These are phyloP conservation scores for Exophiala sp. DNA, from an alignment of 2,329 filamentous ascomycete genomes.

Conservation along the genomic window DNA sequence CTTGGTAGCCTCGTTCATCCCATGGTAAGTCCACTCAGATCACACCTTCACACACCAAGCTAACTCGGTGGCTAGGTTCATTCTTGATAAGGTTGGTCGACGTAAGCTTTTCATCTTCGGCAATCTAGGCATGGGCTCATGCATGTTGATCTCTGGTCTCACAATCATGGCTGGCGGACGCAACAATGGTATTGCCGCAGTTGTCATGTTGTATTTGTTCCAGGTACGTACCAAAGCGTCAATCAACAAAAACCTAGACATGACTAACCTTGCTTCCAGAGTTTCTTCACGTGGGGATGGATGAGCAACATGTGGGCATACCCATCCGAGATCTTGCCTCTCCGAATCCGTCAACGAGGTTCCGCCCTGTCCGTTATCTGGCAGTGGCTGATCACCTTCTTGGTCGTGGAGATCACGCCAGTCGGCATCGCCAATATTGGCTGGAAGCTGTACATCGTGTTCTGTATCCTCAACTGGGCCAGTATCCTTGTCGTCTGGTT, in stretches of 20 bases:
- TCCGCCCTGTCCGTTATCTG: conserved; percentile 39
- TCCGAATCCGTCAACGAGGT: conserved; percentile 44
- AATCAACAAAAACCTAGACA: no score
- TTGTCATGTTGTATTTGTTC: conserved; percentile 59
- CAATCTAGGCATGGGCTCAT: conserved; percentile 30
- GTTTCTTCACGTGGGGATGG: conserved; percentile 53
- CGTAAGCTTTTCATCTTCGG: conserved; percentile 14
- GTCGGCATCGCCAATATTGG: conserved; percentile 16
- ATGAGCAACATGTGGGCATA: conserved; percentile 38
- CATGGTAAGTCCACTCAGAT: conserved; percentile 38
- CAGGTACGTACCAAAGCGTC: neutral
- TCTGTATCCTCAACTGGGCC: conserved; percentile 26
- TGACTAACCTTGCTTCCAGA: conserved; percentile 51
- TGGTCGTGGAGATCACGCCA: conserved; percentile 63
- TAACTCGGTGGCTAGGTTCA: conserved; percentile 16
- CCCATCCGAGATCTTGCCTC: conserved; percentile 44
- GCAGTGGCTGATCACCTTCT: conserved; percentile 62
- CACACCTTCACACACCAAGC: neutral
- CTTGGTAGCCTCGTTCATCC: conserved; percentile 51
- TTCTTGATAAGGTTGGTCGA: conserved; percentile 23
- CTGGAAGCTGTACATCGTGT: conserved; percentile 30
- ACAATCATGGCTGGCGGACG: conserved; percentile 34
- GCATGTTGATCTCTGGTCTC: conserved; percentile 60
- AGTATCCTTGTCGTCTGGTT: conserved; percentile 11
- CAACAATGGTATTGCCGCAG: conserved; percentile 41